phyloP scores from a whole-genome alignment of 2,329 filamentous ascomycete genomes.

The Xylaria multiplex region DNA sequence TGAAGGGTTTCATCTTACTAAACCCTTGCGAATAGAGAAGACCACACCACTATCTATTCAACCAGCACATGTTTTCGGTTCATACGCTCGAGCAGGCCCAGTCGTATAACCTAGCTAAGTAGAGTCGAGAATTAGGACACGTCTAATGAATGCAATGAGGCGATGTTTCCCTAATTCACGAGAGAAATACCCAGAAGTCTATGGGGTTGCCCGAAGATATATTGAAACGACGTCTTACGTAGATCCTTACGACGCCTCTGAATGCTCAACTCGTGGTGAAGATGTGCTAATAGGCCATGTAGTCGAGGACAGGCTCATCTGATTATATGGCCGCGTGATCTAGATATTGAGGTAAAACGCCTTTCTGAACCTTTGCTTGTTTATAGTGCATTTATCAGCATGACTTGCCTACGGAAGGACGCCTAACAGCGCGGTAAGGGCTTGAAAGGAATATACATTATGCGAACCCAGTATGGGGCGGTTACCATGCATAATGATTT shows the following conservation, averaged over 20 bases:
- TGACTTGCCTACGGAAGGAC: neutral
- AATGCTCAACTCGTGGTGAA: neutral
- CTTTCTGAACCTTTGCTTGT: neutral
- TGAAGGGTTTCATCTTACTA: neutral
- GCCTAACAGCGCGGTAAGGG: too few relatives aligned
- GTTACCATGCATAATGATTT: neutral
- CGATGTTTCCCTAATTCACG: neutral
- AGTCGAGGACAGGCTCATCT: neutral
- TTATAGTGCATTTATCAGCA: neutral
- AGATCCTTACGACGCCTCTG: neutral
- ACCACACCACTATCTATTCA: neutral
- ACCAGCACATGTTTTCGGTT: neutral
- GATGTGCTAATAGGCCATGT: neutral
- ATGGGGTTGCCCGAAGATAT: neutral
- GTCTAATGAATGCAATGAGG: neutral
- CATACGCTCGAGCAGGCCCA: too few relatives aligned
- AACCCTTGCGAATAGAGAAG: neutral
- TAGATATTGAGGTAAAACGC: neutral
- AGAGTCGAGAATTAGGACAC: neutral
- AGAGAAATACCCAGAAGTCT: neutral
- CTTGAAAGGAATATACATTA: neutral
- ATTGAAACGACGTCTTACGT: neutral
- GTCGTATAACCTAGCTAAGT: neutral
- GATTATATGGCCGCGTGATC: neutral
- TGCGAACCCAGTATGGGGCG: neutral